Percentiles rank a stretch among this genome's conserved stretches.
phyloP scores from a whole-genome alignment of 2,329 filamentous ascomycete genomes.

The Daldinia eschscholtzii region DNA sequence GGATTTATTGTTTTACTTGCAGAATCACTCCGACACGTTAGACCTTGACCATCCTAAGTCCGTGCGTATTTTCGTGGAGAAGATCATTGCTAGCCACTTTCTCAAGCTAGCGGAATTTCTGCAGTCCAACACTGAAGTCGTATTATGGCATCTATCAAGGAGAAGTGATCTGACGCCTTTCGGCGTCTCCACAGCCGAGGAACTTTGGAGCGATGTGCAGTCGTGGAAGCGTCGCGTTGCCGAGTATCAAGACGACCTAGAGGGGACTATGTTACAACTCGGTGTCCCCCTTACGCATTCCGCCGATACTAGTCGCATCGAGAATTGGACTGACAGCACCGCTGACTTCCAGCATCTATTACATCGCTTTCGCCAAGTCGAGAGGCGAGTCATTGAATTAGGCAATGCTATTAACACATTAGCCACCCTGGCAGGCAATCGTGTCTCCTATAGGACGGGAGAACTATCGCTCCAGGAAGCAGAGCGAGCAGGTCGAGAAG shows the following conservation, averaged over 20 bases:
- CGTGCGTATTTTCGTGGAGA: neutral
- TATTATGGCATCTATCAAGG: slow-evolving; percentile 9
- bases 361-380: neutral
- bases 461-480: slow-evolving; percentile 3
- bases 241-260: slow-evolving; percentile 7
- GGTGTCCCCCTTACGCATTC: neutral
- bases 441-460: neutral
- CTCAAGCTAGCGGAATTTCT: slow-evolving; percentile 3
- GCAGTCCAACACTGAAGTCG: neutral
- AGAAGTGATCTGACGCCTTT: slow-evolving; percentile 7
- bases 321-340: neutral
- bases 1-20: slow-evolving; percentile 7
- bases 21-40: neutral
- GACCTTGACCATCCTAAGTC: neutral
- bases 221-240: slow-evolving; percentile 8
- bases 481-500: slow-evolving; percentile 1
- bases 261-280: slow-evolving; percentile 10
- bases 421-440: slow-evolving; percentile 7
- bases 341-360: slow-evolving; percentile 2
- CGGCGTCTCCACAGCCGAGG: neutral
- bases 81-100: slow-evolving; percentile 8
- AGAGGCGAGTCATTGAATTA: slow-evolving; percentile 3
- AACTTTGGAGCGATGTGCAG: slow-evolving; percentile 12
- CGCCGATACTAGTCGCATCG: neutral
- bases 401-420: neutral